phyloP scores from a whole-genome alignment of 1,284 basidiomycete genomes.

The Chalciporus sp. region DNA sequence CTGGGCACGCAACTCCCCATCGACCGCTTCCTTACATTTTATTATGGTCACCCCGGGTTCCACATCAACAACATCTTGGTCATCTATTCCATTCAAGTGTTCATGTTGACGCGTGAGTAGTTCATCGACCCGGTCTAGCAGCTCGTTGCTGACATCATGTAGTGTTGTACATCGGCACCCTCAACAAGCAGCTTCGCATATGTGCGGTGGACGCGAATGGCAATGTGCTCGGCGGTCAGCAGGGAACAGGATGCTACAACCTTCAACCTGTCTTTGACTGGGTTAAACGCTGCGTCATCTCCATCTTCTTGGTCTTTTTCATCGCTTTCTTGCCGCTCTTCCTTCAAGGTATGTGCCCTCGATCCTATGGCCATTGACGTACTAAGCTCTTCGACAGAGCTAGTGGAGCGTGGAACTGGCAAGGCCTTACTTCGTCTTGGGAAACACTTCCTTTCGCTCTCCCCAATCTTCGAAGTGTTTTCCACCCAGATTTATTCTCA shows the following conservation, averaged over 20 bases:
- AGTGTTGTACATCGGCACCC: conserved; percentile 91
- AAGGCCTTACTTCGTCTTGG: conserved; percentile 90
- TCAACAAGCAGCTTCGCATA: conserved; percentile 88
- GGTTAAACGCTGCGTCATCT: conserved; percentile 94
- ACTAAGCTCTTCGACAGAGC: conserved; percentile 52
- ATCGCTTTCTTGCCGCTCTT: conserved; percentile 95
- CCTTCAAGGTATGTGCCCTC: conserved; percentile 75
- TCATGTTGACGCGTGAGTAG: conserved; percentile 85
- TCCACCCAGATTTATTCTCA: conserved; percentile 97
- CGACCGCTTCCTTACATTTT: conserved; percentile 99
- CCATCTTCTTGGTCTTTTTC: conserved; percentile 97
- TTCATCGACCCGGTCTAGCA: neutral
- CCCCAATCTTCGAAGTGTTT: conserved; percentile 96
- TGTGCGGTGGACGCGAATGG: conserved; percentile 84
- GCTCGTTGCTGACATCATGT: conserved; percentile 21
- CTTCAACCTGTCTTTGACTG: conserved; percentile 93
- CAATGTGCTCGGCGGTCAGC: conserved; percentile 78
- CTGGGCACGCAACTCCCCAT: conserved; percentile 97
- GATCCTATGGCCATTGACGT: conserved; percentile 2
- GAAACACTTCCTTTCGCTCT: conserved; percentile 94
- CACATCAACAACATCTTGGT: conserved; percentile 99
- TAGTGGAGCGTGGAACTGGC: conserved; percentile 92
- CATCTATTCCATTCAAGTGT: conserved; percentile 94
- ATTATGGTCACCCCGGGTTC: conserved; percentile 99
- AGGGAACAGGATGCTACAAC: conserved; percentile 82